Evolutionary conservation across 495 filamentous ascomycete species (phyloP).

Genomic region (Penicillium cosmopolitanum): DNA sequence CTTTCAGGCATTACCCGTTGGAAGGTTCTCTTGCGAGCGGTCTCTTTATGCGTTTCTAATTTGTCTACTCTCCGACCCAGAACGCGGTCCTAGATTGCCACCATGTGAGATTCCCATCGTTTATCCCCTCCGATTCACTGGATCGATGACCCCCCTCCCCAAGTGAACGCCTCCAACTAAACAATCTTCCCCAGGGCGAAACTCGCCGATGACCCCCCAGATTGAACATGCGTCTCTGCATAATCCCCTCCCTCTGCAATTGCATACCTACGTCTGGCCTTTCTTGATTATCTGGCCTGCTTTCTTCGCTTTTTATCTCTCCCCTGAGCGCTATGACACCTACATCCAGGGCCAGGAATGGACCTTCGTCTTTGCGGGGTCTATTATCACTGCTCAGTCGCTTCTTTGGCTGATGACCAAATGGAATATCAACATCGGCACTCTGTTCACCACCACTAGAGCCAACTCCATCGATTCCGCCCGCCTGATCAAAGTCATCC

Average conservation of each 20-base stretch:
- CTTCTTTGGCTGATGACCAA: constrained; percentile 94
- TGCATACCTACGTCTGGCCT: constrained; percentile 91
- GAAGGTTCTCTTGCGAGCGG: constrained; percentile 14
- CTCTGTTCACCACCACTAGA: constrained; percentile 76
- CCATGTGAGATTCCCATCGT: constrained; percentile 35
- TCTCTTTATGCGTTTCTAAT: constrained; percentile 38
- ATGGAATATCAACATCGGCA: constrained; percentile 89
- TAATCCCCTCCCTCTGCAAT: constrained; percentile 77
- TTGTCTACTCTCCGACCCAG: constrained; percentile 31
- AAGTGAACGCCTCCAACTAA: constrained; percentile 20
- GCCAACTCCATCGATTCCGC: constrained; percentile 75
- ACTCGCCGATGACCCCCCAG: constrained; percentile 86
- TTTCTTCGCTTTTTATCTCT: constrained; percentile 86
- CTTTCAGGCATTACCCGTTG: constrained; percentile 19
- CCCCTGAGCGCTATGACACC: constrained; percentile 78
- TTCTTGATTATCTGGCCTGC: constrained; percentile 88
- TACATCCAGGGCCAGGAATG: constrained; percentile 90
- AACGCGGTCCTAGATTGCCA: constrained; percentile 43
- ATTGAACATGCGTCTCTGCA: constrained; percentile 87
- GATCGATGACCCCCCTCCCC: constrained; percentile 12
- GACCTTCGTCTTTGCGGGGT: constrained; percentile 92
- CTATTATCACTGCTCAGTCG: constrained; percentile 84
- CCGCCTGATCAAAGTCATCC: constrained; percentile 91
- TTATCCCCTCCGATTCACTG: constrained; percentile 16
- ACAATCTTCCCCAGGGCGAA: constrained; percentile 55